phyloP scores from a whole-genome alignment of 2,329 filamentous ascomycete species.

The Arthroderma sp. region DNA sequence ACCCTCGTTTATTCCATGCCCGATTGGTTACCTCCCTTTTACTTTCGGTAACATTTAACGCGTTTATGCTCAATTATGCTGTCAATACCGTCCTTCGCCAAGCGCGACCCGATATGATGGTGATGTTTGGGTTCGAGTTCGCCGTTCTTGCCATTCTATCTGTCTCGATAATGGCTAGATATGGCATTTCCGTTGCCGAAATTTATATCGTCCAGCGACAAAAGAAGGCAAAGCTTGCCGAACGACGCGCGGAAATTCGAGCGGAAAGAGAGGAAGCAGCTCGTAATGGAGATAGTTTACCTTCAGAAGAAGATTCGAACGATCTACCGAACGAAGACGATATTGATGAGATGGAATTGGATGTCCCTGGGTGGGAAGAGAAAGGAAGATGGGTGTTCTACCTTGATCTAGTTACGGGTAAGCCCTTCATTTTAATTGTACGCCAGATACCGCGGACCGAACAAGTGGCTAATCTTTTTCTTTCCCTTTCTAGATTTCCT shows the following conservation, averaged over 20 bases:
- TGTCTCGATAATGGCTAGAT: constrained; percentile 63
- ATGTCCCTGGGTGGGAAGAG: constrained; percentile 90
- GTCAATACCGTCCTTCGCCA: constrained; percentile 72
- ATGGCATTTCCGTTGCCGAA: constrained; percentile 66
- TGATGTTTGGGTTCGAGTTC: constrained; percentile 99
- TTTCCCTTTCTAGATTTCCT: constrained; percentile 55
- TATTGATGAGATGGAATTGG: constrained; percentile 84
- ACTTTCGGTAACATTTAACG: constrained; percentile 66
- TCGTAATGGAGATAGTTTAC: constrained; percentile 23
- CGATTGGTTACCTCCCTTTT: constrained; percentile 66
- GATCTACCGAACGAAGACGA: constrained; percentile 55
- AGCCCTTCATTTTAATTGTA: constrained; percentile 17
- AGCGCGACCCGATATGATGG: constrained; percentile 95
- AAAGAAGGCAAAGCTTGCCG: constrained; percentile 53
- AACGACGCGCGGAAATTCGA: constrained; percentile 55
- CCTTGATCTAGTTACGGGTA: constrained; percentile 70
- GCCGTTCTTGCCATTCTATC: constrained; percentile 73
- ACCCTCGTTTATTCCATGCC: constrained; percentile 75
- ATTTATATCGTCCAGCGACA: constrained; percentile 62
- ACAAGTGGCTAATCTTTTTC: too few species aligned
- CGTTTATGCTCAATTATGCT: constrained; percentile 67
- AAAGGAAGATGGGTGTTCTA: constrained; percentile 89
- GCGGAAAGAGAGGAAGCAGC: constrained; percentile 37
- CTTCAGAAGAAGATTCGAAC: constrained; percentile 22
- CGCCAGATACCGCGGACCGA: too few species aligned